Evolutionary conservation across 2,329 filamentous ascomycete species (phyloP).

Genomic region (Rutstroemia sp.): DNA sequence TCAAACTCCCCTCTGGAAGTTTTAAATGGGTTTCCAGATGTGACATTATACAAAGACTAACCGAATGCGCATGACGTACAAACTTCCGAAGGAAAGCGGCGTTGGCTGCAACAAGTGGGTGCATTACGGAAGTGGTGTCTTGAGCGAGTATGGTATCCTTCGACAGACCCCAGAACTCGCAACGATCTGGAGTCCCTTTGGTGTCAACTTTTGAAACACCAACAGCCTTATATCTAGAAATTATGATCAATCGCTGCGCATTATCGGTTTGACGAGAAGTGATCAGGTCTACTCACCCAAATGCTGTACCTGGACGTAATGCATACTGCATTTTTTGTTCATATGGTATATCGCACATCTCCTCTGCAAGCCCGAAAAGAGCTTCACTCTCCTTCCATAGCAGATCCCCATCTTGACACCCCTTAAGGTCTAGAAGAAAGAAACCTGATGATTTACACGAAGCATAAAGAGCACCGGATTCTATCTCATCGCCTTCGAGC

Average conservation of each 20-base stretch:
- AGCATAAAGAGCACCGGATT: conserved; percentile 12
- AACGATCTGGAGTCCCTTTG: not conserved
- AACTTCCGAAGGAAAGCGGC: not conserved
- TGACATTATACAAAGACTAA: not conserved
- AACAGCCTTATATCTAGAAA: not conserved
- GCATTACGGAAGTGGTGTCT: not conserved
- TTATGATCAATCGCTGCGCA: not conserved
- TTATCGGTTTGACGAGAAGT: not conserved
- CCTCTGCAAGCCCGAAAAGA: not conserved
- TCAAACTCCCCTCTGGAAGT: conserved; percentile 28
- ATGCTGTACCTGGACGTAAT: not conserved
- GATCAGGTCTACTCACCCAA: not conserved
- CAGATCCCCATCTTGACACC: not conserved
- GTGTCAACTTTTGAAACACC: not conserved
- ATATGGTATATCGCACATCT: not conserved
- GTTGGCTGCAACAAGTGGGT: not conserved
- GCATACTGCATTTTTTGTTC: not conserved
- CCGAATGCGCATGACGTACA: not conserved
- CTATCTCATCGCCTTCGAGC: not conserved
- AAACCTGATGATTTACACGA: conserved; percentile 22
- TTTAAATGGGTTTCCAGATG: not conserved
- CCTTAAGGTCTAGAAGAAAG: conserved; percentile 23
- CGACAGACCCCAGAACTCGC: not conserved
- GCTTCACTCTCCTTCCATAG: not conserved
- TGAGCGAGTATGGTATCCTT: not conserved